Conservation (phyloP, 305 asterid genomes). For the Caryopteris hybrid region DNA sequence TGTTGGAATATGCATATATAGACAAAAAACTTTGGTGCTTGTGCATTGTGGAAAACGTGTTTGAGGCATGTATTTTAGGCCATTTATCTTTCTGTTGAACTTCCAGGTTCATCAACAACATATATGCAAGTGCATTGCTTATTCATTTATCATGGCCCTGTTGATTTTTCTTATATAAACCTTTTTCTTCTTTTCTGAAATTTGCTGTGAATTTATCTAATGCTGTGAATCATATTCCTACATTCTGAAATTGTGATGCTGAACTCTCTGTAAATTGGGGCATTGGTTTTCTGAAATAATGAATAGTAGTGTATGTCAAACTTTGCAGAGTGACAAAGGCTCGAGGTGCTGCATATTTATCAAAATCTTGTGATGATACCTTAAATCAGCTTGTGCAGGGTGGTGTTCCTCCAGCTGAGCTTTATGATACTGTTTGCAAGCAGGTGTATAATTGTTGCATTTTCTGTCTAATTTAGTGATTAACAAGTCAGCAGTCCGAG, state of each 20-base stretch:
- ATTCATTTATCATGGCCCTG: neutral
- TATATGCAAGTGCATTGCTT: neutral
- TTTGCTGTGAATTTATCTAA: neutral
- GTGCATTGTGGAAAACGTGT: neutral
- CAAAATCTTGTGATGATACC: slow-evolving; percentile 94
- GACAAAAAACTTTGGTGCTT: neutral
- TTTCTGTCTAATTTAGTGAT: neutral
- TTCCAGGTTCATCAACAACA: slow-evolving; percentile 12
- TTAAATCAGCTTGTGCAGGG: slow-evolving; percentile 78
- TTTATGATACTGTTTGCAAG: slow-evolving; percentile 82
- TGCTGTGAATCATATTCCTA: neutral
- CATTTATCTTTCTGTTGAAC: neutral
- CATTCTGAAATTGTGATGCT: neutral
- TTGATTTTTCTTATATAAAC: neutral
- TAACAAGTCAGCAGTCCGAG: neutral
- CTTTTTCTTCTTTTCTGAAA: neutral
- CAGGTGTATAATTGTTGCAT: slow-evolving; percentile 48
- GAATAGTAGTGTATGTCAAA: slow-evolving; percentile 9
- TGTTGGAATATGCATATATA: neutral
- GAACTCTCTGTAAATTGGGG: neutral
- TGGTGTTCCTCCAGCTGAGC: slow-evolving; percentile 82
- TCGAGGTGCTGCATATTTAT: slow-evolving; percentile 43
- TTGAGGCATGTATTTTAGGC: neutral
- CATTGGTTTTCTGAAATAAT: neutral
- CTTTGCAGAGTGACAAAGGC: slow-evolving; percentile 77